Evolutionary conservation across 768 basidiomycete genomes (phyloP).

Genomic region (Kwoniella newhampshirensis): DNA sequence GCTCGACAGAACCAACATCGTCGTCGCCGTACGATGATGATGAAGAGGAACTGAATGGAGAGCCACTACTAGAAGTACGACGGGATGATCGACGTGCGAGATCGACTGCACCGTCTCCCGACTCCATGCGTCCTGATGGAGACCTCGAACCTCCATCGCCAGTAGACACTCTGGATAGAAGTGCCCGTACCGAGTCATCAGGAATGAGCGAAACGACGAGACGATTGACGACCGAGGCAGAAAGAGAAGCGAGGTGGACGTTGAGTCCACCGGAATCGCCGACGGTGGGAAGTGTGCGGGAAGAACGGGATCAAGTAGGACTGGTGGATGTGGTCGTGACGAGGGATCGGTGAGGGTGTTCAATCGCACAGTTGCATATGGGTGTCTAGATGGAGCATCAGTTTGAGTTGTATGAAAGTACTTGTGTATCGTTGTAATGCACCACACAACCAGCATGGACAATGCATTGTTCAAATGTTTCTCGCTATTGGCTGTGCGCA

Average conservation of each 20-base stretch:
- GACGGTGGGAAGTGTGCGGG: slow-evolving; percentile 1
- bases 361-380: no score
- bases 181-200: no score
- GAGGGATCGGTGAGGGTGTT: no score
- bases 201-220: not conserved
- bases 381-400: no score
- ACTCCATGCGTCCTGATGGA: slow-evolving; percentile 2
- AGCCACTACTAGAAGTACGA: slow-evolving; percentile 3
- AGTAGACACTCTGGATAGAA: no score
- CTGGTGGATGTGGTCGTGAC: slow-evolving; percentile 3
- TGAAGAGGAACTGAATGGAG: not conserved
- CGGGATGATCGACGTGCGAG: slow-evolving; percentile 7
- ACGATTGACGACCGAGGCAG: not conserved
- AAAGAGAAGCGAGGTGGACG: slow-evolving; percentile 20
- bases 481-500: no score
- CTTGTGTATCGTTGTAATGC: no score
- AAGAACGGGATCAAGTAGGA: slow-evolving; percentile 7
- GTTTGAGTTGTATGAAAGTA: no score
- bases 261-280: slow-evolving; percentile 19
- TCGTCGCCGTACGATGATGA: not conserved
- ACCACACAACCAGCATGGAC: no score
- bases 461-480: no score
- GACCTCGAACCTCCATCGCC: no score
- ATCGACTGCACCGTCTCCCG: slow-evolving; percentile 16
- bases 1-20: slow-evolving; percentile 8